Percentiles rank a stretch among this genome's conserved stretches.
phyloP scores from a whole-genome alignment of 495 filamentous ascomycete genomes.

The Cercophora newfieldiana region DNA sequence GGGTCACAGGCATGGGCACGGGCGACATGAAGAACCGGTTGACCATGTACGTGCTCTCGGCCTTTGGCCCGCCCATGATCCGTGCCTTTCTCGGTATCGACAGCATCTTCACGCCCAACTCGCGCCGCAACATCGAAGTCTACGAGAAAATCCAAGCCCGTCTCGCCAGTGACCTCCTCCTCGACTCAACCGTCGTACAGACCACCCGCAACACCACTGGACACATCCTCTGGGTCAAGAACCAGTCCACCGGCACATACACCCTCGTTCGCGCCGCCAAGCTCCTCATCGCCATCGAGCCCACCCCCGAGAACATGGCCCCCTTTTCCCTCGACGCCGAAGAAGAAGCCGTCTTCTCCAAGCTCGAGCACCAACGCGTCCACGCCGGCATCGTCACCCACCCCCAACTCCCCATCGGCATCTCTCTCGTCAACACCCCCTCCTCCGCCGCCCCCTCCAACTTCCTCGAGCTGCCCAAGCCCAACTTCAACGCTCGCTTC shows the following conservation, averaged over 20 bases:
- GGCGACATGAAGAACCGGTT: slow-evolving; percentile 36
- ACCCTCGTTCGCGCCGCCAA: slow-evolving; percentile 37
- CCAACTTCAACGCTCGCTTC: slow-evolving; percentile 25
- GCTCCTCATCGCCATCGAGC: slow-evolving; percentile 44
- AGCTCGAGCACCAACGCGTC: slow-evolving; percentile 34
- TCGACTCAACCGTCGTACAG: slow-evolving; percentile 36
- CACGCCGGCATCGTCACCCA: slow-evolving; percentile 41
- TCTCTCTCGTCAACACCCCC: slow-evolving; percentile 29
- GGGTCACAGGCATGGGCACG: slow-evolving; percentile 44
- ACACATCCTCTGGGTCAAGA: slow-evolving; percentile 38
- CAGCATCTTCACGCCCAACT: slow-evolving; percentile 31
- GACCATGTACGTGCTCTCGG: slow-evolving; percentile 43
- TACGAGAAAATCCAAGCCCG: slow-evolving; percentile 40
- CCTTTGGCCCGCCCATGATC: slow-evolving; percentile 43
- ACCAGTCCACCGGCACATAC: slow-evolving; percentile 29
- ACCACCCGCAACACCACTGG: slow-evolving; percentile 31
- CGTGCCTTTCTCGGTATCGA: slow-evolving; percentile 34
- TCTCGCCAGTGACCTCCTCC: slow-evolving; percentile 39
- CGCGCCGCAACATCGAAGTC: slow-evolving; percentile 43
- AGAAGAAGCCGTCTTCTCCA: slow-evolving; percentile 37
- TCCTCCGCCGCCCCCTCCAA: slow-evolving; percentile 25
- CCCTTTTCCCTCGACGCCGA: slow-evolving; percentile 37
- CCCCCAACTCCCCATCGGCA: slow-evolving; percentile 27
- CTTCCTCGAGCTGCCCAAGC: slow-evolving; percentile 29
- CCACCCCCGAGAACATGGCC: slow-evolving; percentile 34